Evolutionary conservation across 306 rosid genomes (phyloP).

Genomic region (Fragaria nilgerrensis): DNA sequence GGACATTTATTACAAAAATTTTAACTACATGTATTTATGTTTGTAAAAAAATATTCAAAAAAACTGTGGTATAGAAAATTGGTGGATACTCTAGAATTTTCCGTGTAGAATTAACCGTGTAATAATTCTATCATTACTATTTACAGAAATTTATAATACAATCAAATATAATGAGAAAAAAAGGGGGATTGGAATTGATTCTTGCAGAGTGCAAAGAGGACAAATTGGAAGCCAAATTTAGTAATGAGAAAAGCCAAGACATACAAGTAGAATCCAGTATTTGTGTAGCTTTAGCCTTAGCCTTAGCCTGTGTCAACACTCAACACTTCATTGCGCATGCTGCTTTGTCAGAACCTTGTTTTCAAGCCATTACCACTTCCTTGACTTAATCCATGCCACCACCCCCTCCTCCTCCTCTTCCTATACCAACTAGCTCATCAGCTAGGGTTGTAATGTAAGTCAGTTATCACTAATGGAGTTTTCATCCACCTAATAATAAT

Average conservation of each 20-base stretch:
- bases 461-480: not conserved
- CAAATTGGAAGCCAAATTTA: not conserved
- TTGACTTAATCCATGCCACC: slow-evolving; percentile 35
- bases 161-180: not conserved
- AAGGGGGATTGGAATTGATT: not conserved
- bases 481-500: not conserved
- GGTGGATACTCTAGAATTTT: too few relatives aligned
- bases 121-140: not conserved
- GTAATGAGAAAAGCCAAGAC: not conserved
- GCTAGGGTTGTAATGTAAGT: slow-evolving; percentile 10
- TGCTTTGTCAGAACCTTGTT: slow-evolving; percentile 48
- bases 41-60: too few relatives aligned
- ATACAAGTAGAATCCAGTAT: not conserved
- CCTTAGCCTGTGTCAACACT: not conserved
- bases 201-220: not conserved
- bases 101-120: too few relatives aligned
- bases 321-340: slow-evolving; percentile 49
- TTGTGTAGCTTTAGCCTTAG: not conserved
- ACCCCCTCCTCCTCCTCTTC: not conserved
- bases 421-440: not conserved
- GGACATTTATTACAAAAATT: too few relatives aligned
- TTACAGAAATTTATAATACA: not conserved
- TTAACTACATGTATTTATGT: too few relatives aligned
- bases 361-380: slow-evolving; percentile 29
- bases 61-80: too few relatives aligned